A percentile compares a stretch with the other conserved stretches of the same genome.
These are phyloP conservation scores for Schizonepeta tenuifolia DNA, from an alignment of 257 asterid species.

Conservation along the genomic window DNA sequence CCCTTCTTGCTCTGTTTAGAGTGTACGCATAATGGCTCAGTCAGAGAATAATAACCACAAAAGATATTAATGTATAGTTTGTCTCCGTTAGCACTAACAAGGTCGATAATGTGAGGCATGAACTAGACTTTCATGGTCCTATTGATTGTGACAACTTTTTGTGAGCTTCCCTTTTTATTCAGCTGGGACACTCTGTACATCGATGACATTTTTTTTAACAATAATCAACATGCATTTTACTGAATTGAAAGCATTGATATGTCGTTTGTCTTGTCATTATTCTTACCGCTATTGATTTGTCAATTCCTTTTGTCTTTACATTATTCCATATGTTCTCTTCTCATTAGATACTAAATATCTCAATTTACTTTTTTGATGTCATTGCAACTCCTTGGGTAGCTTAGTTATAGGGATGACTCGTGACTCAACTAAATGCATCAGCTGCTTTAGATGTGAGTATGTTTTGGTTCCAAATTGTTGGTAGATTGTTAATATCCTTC, in stretches of 20 bases:
- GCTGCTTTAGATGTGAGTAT: background rate
- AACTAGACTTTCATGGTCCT: conserved; percentile 10
- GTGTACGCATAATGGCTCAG: background rate
- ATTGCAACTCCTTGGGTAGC: background rate
- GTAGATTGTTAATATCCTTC: background rate
- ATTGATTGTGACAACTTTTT: background rate
- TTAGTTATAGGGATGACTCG: background rate
- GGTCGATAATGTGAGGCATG: background rate
- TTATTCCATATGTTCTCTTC: background rate
- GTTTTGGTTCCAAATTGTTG: conserved; percentile 18
- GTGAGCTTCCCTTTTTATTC: background rate
- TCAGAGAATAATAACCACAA: background rate
- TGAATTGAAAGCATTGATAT: background rate
- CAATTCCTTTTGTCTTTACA: conserved; percentile 14
- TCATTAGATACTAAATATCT: background rate
- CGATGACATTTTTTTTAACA: background rate
- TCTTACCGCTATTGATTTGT: background rate
- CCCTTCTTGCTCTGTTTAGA: background rate
- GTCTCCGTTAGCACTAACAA: background rate
- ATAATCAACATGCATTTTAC: background rate
- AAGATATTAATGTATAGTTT: background rate
- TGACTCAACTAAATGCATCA: conserved; percentile 19
- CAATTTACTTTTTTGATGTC: background rate
- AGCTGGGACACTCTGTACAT: background rate
- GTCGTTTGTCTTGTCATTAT: background rate